Evolutionary conservation across 2,329 filamentous ascomycete genomes (phyloP).

Genomic region (Phaeosphaeria sp.): DNA sequence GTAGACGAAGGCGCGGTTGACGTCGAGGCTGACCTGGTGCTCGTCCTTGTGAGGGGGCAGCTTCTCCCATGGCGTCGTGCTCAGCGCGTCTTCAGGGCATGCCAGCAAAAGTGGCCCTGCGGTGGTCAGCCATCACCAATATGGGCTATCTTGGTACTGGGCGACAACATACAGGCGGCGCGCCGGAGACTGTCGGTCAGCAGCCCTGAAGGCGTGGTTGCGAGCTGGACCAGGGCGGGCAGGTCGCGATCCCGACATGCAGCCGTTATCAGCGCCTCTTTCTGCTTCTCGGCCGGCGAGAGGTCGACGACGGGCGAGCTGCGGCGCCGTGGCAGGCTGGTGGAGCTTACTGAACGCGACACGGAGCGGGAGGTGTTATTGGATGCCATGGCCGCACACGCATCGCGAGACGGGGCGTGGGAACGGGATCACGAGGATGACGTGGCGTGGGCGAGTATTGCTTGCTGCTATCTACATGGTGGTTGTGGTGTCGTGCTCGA

Average conservation of each 20-base stretch:
- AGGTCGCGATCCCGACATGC: constrained; percentile 53
- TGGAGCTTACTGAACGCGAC: constrained; percentile 40
- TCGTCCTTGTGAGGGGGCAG: constrained; percentile 84
- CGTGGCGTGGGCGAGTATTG: neutral
- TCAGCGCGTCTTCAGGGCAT: constrained; percentile 28
- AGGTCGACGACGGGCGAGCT: constrained; percentile 20
- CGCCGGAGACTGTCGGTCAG: constrained; percentile 66
- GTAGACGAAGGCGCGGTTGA: constrained; percentile 95
- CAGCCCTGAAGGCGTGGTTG: constrained; percentile 54
- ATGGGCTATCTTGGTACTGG: neutral
- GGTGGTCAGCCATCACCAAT: constrained; percentile 19
- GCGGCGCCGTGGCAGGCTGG: constrained; percentile 27
- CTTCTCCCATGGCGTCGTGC: constrained; percentile 60
- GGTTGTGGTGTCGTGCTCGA: neutral
- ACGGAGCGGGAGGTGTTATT: constrained; percentile 27
- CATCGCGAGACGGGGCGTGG: constrained; percentile 20
- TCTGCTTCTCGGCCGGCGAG: constrained; percentile 34
- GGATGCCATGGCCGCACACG: constrained; percentile 34
- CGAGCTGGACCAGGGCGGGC: constrained; percentile 49
- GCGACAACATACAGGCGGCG: constrained; percentile 71
- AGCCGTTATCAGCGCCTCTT: constrained; percentile 43
- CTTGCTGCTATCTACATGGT: neutral
- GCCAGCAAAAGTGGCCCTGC: constrained; percentile 68
- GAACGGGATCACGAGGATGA: neutral
- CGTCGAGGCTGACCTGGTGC: constrained; percentile 88